Percentiles rank a stretch among this genome's conserved stretches.
phyloP scores from a whole-genome alignment of 192 early-diverging fungal genomes.

The Dispira simplex region DNA sequence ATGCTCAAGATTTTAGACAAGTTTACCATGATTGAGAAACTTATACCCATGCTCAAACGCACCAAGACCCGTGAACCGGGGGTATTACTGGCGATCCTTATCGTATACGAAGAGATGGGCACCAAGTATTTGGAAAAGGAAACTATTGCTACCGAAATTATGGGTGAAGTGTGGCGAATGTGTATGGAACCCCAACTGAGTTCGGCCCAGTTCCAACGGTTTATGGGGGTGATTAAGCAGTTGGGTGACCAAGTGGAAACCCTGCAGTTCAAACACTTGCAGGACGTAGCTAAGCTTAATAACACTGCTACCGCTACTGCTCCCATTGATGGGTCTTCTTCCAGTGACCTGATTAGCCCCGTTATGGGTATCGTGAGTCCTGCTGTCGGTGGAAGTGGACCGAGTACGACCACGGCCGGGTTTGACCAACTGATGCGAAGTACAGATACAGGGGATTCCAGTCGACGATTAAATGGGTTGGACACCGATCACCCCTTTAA shows the following conservation, averaged over 20 bases:
- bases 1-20: slow-evolving; percentile 52
- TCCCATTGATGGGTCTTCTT: not conserved
- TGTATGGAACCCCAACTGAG: slow-evolving; percentile 53
- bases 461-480: not conserved
- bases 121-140: slow-evolving; percentile 49
- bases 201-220: slow-evolving; percentile 50
- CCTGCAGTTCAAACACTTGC: slow-evolving; percentile 41
- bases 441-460: not conserved
- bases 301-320: not conserved
- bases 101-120: slow-evolving; percentile 67
- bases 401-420: not conserved
- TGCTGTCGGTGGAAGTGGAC: not conserved
- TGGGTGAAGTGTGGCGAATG: slow-evolving; percentile 67
- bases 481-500: not conserved
- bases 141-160: slow-evolving; percentile 51
- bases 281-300: slow-evolving; percentile 34
- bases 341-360: slow-evolving; percentile 24
- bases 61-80: slow-evolving; percentile 65
- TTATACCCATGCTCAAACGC: slow-evolving; percentile 59
- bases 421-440: slow-evolving; percentile 1
- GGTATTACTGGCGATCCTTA: slow-evolving; percentile 60
- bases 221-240: slow-evolving; percentile 39
- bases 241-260: slow-evolving; percentile 38
- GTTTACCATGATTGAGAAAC: slow-evolving; percentile 48
- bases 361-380: not conserved